phyloP scores from a whole-genome alignment of 2,329 filamentous ascomycete species.

The Phoma sp. region DNA sequence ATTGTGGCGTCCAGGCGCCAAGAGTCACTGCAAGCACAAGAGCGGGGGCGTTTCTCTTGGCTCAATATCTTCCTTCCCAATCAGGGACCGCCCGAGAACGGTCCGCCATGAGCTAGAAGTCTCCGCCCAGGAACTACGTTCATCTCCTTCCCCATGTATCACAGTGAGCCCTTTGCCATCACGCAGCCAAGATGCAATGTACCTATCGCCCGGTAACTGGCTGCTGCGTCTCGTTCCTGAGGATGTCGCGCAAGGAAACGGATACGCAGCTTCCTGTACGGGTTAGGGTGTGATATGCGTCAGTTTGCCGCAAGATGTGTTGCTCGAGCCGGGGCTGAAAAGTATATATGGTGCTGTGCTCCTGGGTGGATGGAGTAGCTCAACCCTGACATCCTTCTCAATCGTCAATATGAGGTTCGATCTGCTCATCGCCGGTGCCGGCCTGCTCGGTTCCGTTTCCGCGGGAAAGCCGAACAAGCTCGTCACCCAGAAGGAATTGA shows the following conservation, averaged over 20 bases:
- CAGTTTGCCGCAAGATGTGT: not conserved
- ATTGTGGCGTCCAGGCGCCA: constrained; percentile 26
- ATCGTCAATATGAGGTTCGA: constrained; percentile 41
- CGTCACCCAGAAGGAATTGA: constrained; percentile 20
- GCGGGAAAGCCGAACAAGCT: constrained; percentile 15
- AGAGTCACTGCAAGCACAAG: constrained; percentile 9
- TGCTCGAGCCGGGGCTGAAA: not conserved
- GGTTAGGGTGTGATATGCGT: constrained; percentile 22
- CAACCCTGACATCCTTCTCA: constrained; percentile 13
- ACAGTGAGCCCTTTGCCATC: constrained; percentile 18
- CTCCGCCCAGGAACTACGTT: constrained; percentile 24
- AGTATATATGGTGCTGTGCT: constrained; percentile 31
- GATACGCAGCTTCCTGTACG: constrained; percentile 32
- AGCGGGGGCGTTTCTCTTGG: constrained; percentile 20
- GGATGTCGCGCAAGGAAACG: constrained; percentile 11
- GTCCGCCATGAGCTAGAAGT: constrained; percentile 18
- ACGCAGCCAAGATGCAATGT: constrained; percentile 30
- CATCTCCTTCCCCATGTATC: constrained; percentile 34
- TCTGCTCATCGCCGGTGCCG: constrained; percentile 32
- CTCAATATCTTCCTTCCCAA: constrained; percentile 35
- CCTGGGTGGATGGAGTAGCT: constrained; percentile 5
- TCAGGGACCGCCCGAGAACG: constrained; percentile 24
- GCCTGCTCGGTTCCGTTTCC: constrained; percentile 24
- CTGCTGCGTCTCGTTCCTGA: constrained; percentile 26
- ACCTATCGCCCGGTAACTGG: constrained; percentile 23